These are phyloP conservation scores for Ceratocystis variospora DNA, from an alignment of 2,329 filamentous ascomycete genomes.

Conservation along the genomic window DNA sequence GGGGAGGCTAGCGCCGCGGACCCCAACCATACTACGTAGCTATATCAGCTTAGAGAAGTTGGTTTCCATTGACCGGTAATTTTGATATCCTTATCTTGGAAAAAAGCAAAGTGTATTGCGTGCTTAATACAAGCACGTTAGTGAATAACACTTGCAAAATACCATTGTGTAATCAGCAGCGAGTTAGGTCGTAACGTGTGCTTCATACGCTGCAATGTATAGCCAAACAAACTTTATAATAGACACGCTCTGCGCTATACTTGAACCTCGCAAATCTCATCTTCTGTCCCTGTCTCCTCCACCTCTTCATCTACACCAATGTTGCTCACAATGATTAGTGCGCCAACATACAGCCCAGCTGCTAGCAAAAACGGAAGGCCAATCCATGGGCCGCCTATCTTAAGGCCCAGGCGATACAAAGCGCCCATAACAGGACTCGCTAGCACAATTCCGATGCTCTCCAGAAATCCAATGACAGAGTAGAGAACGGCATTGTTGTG, in stretches of 20 bases:
- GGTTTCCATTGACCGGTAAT: too few relatives aligned
- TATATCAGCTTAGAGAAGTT: too few relatives aligned
- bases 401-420: slow-evolving; percentile 19
- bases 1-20: too few relatives aligned
- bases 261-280: not conserved
- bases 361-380: slow-evolving; percentile 19
- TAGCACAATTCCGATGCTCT: slow-evolving; percentile 19
- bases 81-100: too few relatives aligned
- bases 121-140: too few relatives aligned
- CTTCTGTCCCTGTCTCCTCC: not conserved
- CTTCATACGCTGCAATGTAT: too few relatives aligned
- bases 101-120: too few relatives aligned
- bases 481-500: slow-evolving; percentile 20
- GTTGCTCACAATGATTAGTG: slow-evolving; percentile 16
- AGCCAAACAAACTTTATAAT: not conserved
- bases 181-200: too few relatives aligned
- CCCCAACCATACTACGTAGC: too few relatives aligned
- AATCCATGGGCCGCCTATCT: slow-evolving; percentile 18
- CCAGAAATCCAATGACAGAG: slow-evolving; percentile 20
- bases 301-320: slow-evolving; percentile 11
- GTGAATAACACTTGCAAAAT: too few relatives aligned
- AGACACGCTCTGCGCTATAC: not conserved
- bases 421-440: slow-evolving; percentile 21
- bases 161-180: too few relatives aligned
- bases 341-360: slow-evolving; percentile 16